A percentile compares a stretch with the other conserved stretches of the same genome.
Evolutionary conservation across 1,139 yeast species (phyloP).

Genomic region (Geotrichum restrictum): DNA sequence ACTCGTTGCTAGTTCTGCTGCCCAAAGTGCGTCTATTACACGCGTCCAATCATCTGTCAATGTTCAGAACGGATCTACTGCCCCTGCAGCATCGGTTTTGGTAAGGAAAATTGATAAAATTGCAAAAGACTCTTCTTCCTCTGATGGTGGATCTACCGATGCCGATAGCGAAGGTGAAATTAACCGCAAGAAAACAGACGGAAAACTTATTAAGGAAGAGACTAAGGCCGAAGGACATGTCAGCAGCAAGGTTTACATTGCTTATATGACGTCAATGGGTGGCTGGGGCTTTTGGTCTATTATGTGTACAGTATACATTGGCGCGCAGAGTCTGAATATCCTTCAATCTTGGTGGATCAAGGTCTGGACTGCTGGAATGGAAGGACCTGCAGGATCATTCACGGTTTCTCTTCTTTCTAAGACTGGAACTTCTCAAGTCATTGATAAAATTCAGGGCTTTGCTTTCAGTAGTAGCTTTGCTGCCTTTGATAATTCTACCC

Average conservation of each 20-base stretch:
- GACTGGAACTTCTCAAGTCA: slow-evolving; percentile 39
- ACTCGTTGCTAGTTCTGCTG: slow-evolving; percentile 62
- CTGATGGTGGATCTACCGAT: slow-evolving; percentile 17
- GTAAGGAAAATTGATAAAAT: slow-evolving; percentile 26
- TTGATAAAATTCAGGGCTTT: slow-evolving; percentile 4
- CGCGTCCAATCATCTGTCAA: slow-evolving; percentile 41
- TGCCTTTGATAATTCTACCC: slow-evolving; percentile 4
- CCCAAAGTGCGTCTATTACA: slow-evolving; percentile 58
- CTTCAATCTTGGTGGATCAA: slow-evolving; percentile 83
- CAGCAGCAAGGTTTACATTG: slow-evolving; percentile 60
- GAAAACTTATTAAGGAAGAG: slow-evolving; percentile 77
- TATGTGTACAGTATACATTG: slow-evolving; percentile 47
- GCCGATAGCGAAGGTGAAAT: slow-evolving; percentile 21
- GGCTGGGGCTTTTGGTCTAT: slow-evolving; percentile 48
- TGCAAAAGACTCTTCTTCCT: slow-evolving; percentile 18
- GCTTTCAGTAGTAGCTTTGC: slow-evolving; percentile 9
- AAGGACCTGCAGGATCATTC: slow-evolving; percentile 13
- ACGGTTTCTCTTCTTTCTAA: slow-evolving; percentile 47
- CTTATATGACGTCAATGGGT: slow-evolving; percentile 69
- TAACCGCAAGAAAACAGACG: slow-evolving; percentile 34
- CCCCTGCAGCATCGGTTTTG: slow-evolving; percentile 22
- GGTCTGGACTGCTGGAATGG: slow-evolving; percentile 56
- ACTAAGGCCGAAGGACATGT: slow-evolving; percentile 81
- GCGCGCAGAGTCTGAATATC: slow-evolving; percentile 59
- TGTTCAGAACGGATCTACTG: neutral